Evolutionary conservation across 768 basidiomycete genomes (phyloP), one percentile per base, ranked within the genome.

Genomic region (Saitozyma podzolica): DNA sequence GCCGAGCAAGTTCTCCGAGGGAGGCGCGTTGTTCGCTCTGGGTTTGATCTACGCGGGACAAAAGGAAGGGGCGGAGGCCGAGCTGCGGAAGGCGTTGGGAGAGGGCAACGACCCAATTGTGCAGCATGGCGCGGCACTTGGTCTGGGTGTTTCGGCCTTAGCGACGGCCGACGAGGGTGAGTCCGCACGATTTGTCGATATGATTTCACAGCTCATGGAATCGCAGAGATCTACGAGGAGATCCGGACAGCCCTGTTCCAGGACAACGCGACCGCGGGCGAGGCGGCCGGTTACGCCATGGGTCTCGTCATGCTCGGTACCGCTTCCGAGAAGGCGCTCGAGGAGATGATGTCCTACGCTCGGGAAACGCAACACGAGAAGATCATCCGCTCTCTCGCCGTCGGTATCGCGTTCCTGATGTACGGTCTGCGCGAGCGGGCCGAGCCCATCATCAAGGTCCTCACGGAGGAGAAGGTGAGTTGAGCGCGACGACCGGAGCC

Each of bases 351-450:
- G 60, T 86, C 88, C 56, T 99, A 99, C 74, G 93, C 96, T 39
- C 86, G 89, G 59, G 96, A 99, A 77, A 99, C 96, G 1, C 92
- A 96, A 74, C 96, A 98, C 76, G 96, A 99, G 83, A 99, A 98
- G 83, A 98, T 98, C 74, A 98, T 98, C 59, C 88, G 96, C 50
- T 93, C 93, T 67, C 84, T 99, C 58, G 91, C 94, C 8, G 85
- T 99, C 69, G 95, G 95, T 19, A 83, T 93, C 50, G 91, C 92
- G 2, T 91, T 98, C 78, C 85, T 98, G 62, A 91, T 86, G 80
- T 98, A 95, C 65, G 92, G 91, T 47, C 85, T 88, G 54, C 91
- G 94, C 80, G 96, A 97, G 76, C 87, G 92, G 70, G 95, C 96
- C 8, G 89, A 97, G 66, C 82, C 83, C n/a, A 88, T 89, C 0